A percentile compares a stretch with the other conserved stretches of the same genome.
Conservation (phyloP, 177 flowering plant species). For the Telopea speciosissima region DNA sequence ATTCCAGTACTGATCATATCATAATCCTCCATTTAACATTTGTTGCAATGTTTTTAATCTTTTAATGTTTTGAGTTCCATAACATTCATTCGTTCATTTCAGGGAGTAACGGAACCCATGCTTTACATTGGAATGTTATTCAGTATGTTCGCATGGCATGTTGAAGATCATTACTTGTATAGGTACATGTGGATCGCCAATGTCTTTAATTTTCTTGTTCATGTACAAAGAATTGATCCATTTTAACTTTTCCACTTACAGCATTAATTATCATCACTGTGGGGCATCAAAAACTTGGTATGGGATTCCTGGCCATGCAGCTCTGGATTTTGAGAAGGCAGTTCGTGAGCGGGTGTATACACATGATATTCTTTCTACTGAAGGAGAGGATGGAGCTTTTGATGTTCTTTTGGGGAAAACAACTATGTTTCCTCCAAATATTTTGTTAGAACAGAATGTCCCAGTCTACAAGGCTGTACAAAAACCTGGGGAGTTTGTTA, state of each 20-base stretch:
- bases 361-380: constrained; percentile 56
- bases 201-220: background rate
- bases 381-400: constrained; percentile 88
- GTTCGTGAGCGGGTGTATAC: constrained; percentile 75
- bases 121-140: constrained; percentile 98
- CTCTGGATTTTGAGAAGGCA: constrained; percentile 76
- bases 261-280: constrained; percentile 94
- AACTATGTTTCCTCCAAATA: constrained; percentile 88
- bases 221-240: background rate
- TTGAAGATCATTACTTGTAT: constrained; percentile 95
- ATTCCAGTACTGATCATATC: constrained; percentile 61
- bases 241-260: constrained; percentile 23
- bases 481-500: constrained; percentile 87
- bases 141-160: constrained; percentile 99
- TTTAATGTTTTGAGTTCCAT: background rate
- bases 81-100: constrained; percentile 19
- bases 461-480: constrained; percentile 94
- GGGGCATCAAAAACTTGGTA: constrained; percentile 99
- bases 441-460: constrained; percentile 65
- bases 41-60: background rate
- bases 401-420: constrained; percentile 92
- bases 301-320: constrained; percentile 93
- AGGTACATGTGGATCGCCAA: constrained; percentile 38
- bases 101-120: constrained; percentile 99
- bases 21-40: background rate